A percentile compares a stretch with the other conserved stretches of the same genome.
Evolutionary conservation across 2,329 filamentous ascomycete genomes (phyloP).

Genomic region (Thermothelomyces thermophilus): DNA sequence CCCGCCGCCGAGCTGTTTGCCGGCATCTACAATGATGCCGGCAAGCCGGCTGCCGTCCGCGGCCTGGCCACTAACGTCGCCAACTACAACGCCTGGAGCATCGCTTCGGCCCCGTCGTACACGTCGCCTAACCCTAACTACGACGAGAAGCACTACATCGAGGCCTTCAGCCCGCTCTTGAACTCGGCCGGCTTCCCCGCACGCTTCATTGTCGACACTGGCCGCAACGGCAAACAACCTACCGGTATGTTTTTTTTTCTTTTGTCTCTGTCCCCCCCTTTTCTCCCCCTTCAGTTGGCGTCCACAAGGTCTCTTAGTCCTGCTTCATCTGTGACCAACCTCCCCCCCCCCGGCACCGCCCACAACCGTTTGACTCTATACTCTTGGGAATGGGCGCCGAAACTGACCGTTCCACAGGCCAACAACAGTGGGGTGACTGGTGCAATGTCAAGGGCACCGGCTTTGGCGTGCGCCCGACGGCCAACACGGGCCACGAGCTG

Average conservation of each 20-base stretch:
- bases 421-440: conserved; percentile 59
- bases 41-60: conserved; percentile 43
- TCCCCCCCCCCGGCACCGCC: no score
- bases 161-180: conserved; percentile 60
- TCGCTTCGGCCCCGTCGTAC: conserved; percentile 38
- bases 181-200: conserved; percentile 39
- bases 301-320: not conserved
- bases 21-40: conserved; percentile 43
- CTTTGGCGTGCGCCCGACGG: conserved; percentile 51
- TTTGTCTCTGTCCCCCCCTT: not conserved
- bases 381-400: no score
- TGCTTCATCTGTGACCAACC: no score
- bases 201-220: conserved; percentile 45
- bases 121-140: conserved; percentile 43
- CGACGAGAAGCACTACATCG: conserved; percentile 51
- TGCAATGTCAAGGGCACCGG: conserved; percentile 39
- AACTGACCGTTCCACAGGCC: no score
- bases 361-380: no score
- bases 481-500: conserved; percentile 52
- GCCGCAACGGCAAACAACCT: conserved; percentile 52
- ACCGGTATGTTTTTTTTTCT: conserved; percentile 33
- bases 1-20: conserved; percentile 43
- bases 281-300: not conserved
- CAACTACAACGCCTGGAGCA: conserved; percentile 48
- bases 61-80: conserved; percentile 53